Percentiles rank a stretch among this genome's conserved stretches.
phyloP scores from a whole-genome alignment of 305 asterid genomes.

The Euphrasia arctica region DNA sequence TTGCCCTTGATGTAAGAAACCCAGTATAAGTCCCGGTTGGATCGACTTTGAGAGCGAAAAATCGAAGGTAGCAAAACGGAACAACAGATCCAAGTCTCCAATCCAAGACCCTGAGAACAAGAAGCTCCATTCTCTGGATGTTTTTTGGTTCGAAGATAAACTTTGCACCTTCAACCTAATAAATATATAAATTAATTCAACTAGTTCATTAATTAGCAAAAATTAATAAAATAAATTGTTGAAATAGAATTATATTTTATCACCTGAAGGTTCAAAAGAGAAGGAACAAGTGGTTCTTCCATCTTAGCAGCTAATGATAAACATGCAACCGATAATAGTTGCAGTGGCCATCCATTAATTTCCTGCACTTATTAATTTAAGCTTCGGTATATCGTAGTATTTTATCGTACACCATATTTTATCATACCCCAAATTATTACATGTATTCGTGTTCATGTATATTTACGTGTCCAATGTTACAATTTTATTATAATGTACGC shows the following conservation, averaged over 20 bases:
- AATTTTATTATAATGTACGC: too few species aligned
- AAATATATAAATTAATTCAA: not conserved
- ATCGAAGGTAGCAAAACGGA: slow-evolving; percentile 60
- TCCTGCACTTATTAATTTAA: slow-evolving; percentile 36
- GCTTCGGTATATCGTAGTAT: too few species aligned
- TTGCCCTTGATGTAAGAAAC: slow-evolving; percentile 56
- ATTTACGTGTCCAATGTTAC: too few species aligned
- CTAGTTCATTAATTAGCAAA: not conserved
- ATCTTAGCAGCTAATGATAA: slow-evolving; percentile 77
- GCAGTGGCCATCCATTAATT: slow-evolving; percentile 67
- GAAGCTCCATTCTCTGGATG: slow-evolving; percentile 69
- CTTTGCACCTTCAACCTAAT: slow-evolving; percentile 67
- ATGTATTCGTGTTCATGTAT: too few species aligned
- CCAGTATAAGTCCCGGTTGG: slow-evolving; percentile 51
- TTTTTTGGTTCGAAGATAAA: slow-evolving; percentile 62
- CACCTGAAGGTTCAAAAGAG: slow-evolving; percentile 76
- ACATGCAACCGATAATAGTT: slow-evolving; percentile 67
- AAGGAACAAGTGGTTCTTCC: slow-evolving; percentile 82
- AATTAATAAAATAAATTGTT: too few species aligned
- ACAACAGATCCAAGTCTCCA: slow-evolving; percentile 80
- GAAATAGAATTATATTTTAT: not conserved
- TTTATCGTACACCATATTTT: too few species aligned
- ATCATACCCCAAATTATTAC: too few species aligned
- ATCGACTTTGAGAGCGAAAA: slow-evolving; percentile 69
- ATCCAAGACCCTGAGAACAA: slow-evolving; percentile 58